phyloP scores from a whole-genome alignment of 1,284 basidiomycete genomes.

The Phlebopus sp. region DNA sequence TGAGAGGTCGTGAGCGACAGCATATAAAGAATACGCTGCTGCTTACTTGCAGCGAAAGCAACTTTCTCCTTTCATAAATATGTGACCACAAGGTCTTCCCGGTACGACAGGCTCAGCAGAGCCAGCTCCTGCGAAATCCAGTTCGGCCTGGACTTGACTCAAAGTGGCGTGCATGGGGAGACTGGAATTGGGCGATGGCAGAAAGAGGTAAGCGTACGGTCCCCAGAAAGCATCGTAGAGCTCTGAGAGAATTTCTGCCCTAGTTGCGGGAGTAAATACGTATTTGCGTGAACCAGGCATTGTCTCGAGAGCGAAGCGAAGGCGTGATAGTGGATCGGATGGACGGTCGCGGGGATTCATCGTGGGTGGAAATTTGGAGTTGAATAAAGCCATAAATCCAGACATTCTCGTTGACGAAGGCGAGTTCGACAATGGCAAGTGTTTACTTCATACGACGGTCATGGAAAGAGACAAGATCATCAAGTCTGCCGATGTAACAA shows the following conservation, averaged over 20 bases:
- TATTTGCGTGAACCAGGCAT: slow-evolving; percentile 77
- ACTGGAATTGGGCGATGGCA: slow-evolving; percentile 58
- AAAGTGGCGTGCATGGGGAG: slow-evolving; percentile 60
- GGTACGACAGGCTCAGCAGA: slow-evolving; percentile 56
- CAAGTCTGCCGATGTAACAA: no score
- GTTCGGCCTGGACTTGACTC: slow-evolving; percentile 61
- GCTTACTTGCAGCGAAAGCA: slow-evolving; percentile 91
- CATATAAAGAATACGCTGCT: not conserved
- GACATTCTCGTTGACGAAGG: slow-evolving; percentile 34
- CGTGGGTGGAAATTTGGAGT: slow-evolving; percentile 45
- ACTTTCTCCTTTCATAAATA: slow-evolving; percentile 82
- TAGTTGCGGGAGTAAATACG: slow-evolving; percentile 64
- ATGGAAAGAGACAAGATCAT: not conserved
- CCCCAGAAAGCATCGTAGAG: slow-evolving; percentile 81
- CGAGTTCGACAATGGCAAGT: not conserved
- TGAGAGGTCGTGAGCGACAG: not conserved
- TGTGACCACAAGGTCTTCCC: slow-evolving; percentile 70
- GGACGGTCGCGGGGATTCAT: slow-evolving; percentile 53
- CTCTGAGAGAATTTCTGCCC: slow-evolving; percentile 74
- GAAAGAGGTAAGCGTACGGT: slow-evolving; percentile 62
- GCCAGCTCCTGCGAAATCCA: slow-evolving; percentile 53
- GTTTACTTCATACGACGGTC: slow-evolving; percentile 4
- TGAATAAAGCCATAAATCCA: slow-evolving; percentile 45
- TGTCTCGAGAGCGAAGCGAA: slow-evolving; percentile 71
- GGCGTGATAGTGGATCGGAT: slow-evolving; percentile 61